Evolutionary conservation across 1,284 basidiomycete species (phyloP).

Genomic region (Sanghuangporus sanghuang): DNA sequence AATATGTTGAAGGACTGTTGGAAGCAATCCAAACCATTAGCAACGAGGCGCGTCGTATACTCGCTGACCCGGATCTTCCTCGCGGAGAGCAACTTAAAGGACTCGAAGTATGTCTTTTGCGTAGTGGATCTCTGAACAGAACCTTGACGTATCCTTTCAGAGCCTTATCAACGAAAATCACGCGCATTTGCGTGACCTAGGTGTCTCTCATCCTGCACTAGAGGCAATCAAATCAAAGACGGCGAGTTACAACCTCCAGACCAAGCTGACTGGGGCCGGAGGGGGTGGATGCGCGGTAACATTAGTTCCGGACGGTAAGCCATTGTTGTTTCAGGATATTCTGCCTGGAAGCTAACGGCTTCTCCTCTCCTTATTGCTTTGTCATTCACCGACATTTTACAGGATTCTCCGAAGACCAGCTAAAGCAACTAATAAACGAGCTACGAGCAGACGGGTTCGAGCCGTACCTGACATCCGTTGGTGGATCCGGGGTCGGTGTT

Average conservation of each 20-base stretch:
- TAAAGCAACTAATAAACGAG: slow-evolving; percentile 53
- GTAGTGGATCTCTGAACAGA: not conserved
- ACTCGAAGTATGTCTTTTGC: slow-evolving; percentile 47
- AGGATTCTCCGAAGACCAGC: slow-evolving; percentile 60
- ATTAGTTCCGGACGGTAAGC: slow-evolving; percentile 78
- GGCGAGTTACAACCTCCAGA: slow-evolving; percentile 69
- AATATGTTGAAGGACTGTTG: slow-evolving; percentile 69
- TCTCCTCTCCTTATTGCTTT: not conserved
- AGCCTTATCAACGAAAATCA: slow-evolving; percentile 88
- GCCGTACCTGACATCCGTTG: slow-evolving; percentile 89
- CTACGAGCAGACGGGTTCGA: slow-evolving; percentile 69
- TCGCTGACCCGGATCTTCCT: slow-evolving; percentile 69
- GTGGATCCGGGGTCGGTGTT: slow-evolving; percentile 88
- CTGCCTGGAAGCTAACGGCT: not conserved
- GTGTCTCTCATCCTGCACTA: slow-evolving; percentile 88
- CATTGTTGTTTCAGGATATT: slow-evolving; percentile 19
- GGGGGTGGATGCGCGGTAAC: slow-evolving; percentile 98
- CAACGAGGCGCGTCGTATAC: slow-evolving; percentile 71
- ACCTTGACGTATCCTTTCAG: slow-evolving; percentile 31
- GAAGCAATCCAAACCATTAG: slow-evolving; percentile 77
- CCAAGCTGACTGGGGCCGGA: slow-evolving; percentile 99
- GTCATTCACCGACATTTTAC: slow-evolving; percentile 4
- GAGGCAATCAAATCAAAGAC: slow-evolving; percentile 81
- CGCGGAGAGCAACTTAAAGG: slow-evolving; percentile 57
- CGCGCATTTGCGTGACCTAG: slow-evolving; percentile 76